Evolutionary conservation across 306 rosid genomes (phyloP).

Genomic region (Citrullus colocynthis): DNA sequence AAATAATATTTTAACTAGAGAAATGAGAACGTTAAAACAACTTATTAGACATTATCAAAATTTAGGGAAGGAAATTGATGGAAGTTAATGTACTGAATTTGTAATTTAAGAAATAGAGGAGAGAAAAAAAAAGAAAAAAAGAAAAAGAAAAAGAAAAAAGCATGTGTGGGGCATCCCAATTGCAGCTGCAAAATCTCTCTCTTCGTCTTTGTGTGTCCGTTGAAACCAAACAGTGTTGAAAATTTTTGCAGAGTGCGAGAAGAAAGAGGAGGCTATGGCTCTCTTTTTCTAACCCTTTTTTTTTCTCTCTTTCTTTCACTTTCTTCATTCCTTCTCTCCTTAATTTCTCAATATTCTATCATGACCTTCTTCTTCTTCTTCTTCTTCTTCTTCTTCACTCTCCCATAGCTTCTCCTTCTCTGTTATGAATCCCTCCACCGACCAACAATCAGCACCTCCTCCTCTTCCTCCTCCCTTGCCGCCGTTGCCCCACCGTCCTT

Average conservation of each 20-base stretch:
- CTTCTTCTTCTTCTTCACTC: conserved; percentile 20
- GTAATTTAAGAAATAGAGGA: no score
- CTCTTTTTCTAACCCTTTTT: background rate
- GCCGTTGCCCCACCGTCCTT: conserved; percentile 44
- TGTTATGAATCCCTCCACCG: conserved; percentile 75
- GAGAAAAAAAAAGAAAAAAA: no score
- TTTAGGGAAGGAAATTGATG: no score
- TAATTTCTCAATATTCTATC: conserved; percentile 25
- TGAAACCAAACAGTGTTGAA: conserved; percentile 46
- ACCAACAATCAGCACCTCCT: conserved; percentile 25
- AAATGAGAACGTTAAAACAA: no score
- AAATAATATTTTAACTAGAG: no score
- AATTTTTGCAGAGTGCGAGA: background rate
- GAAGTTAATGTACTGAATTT: no score
- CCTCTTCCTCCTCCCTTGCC: conserved; percentile 11
- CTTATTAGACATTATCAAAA: no score
- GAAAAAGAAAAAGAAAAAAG: no score
- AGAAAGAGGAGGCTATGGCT: background rate
- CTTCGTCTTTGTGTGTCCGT: conserved; percentile 27
- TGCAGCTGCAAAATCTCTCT: conserved; percentile 1
- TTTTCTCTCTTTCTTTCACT: background rate
- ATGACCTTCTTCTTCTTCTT: conserved; percentile 29
- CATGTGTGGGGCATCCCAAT: conserved; percentile 21
- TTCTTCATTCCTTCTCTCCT: conserved; percentile 9
- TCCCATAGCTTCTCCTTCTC: conserved; percentile 10